Evolutionary conservation across 108 stramenopile genomes (phyloP), one percentile per base, ranked within the genome.

Genomic region (Schizochytrium sp.): DNA sequence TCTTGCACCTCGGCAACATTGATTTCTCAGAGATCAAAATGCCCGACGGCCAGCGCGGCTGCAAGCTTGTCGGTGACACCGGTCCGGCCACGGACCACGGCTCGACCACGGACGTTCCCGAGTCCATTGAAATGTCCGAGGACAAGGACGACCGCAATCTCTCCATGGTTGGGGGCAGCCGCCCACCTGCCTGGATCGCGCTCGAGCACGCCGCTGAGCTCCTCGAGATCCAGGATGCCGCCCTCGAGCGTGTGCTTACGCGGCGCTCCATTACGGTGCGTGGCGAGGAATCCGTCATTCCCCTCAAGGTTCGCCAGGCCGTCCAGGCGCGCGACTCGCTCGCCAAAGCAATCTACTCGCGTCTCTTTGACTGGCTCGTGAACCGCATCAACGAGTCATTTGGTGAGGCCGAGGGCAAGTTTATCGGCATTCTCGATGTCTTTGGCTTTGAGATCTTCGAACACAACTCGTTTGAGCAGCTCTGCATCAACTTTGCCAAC

Each of bases 401-500:
- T 5, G 72, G 51, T 34, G 72, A 89, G 21, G 47, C 45, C 44
- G 18, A 47, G 2, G 28, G 47, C 60, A 44, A 90, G 28, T 88
- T 60, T 48, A 91, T 91, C n/a, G 91, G 91, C 25, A 88, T 89
- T 4, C 60, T 91, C 16, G 88, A 91, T 57, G 88, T 89, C 55
- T 89, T 91, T 60, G 88, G 91, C 87, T 90, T 90, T 51, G 89
- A 91, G 59, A 69, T 83, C 58, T 91, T 91, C 89, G 90, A 91
- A 6, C 87, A 89, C 44, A 97, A 98, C 89, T 94, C 93, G n/a
- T 98, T 97, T 90, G 97, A 97, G 92, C 97, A 98, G 91, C 92
- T 98, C 21, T 98, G 97, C 91, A 98, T 98, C 92, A 98, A 98
- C 92, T 98, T 96, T 91, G 96, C 96, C 72, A 98, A 98, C 90